Base-by-base conservation (phyloP, 345 rosid genomes). In the Arabidopsis arenosa region DNA sequence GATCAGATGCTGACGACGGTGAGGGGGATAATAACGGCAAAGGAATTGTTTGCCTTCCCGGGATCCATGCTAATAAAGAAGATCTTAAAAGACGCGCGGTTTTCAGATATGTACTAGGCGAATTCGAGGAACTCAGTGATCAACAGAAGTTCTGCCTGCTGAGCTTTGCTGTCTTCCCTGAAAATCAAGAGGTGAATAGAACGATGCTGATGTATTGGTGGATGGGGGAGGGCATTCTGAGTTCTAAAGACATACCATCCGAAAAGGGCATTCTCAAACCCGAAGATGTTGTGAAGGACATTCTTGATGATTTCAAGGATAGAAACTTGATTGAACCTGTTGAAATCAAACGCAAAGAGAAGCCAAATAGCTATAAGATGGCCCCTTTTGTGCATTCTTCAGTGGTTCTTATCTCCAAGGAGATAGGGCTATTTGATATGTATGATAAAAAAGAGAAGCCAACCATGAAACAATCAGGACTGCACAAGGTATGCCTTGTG, bases 121-220 rank as follows among this genome's bases (percentile, higher is more conserved):
- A 57, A 9, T 84, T 75, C 28, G 6, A 26, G 1, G 0, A 9
- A 0, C 84, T 87, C 68, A 7, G 11, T 17, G 7, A 0, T 5
- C 6, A 30, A 4, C 4, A 23, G 2, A 69, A 23, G 79, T 45
- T 74, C 39, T 84, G 80, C 66, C 56, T 88, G 75, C 60, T 83
- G 30, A 82, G 75, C 53, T 88, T 85, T 5, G 75, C 82, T 6
- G 74, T 82, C 26, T 88, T 88, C 73, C 87, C 90, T 0, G 82
- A 83, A 68, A 75, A 82, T 26, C 82, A 80, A 7, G 83, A 74
- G 66, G 72, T 86, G 11, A 82, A 80, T 12, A 85, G 81, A 65
- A 83, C 85, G 43, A 49, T 81, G 70, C 66, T 88, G 55, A 79
- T 79, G 63, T 70, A 80, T 40, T 88, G 87, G 90, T 88, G 89